Evolutionary conservation across 129 eudicot species (phyloP), one percentile per base, ranked within the genome.

Genomic region (Centella asiatica): DNA sequence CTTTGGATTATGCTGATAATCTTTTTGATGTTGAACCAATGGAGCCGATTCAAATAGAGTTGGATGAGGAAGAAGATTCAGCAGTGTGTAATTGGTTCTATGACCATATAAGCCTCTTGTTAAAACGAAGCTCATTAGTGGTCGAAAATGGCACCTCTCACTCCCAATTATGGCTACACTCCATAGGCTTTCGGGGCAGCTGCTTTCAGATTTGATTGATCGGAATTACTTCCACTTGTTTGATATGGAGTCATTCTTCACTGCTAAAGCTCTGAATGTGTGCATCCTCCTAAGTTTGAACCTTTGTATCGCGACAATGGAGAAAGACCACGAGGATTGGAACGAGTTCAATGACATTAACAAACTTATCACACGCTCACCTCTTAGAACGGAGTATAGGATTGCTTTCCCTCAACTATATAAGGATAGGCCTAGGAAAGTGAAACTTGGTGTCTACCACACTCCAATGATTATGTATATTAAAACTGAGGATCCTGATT

Each of bases 251-350:
- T 93, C 99, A 1, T 93, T 93, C 68, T 93, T 93, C 63, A 93
- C 99, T 0, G 96, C 99, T 33, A 93, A 93, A 78, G 99, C 99
- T 39, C 77, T 93, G 49, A 93, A 93, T 67, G 87, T 93, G 99
- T 93, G 99, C 75, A 93, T 93, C 67, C 99, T 96, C 99, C 99
- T 12, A 93, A 93, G 79, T 93, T 93, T 70, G 99, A 93, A 74
- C 99, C 99, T 14, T 66, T 93, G 70, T 93, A 93, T 67, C 96
- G 99, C 59, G 99, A 93, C 85, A 93, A n/a, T 93, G 99, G 99
- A 93, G 83, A 93, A 93, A 78, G 99, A 96, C 47, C 96, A 93
- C 22, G 99, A 93, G 68, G 99, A 93, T 70, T 93, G 99, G 99
- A 93, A 93, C 34, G 99, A 93, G 78, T 93, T 93, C 39, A 93